phyloP scores from a whole-genome alignment of 148 eudicot species.

The Polygonum aviculare region DNA sequence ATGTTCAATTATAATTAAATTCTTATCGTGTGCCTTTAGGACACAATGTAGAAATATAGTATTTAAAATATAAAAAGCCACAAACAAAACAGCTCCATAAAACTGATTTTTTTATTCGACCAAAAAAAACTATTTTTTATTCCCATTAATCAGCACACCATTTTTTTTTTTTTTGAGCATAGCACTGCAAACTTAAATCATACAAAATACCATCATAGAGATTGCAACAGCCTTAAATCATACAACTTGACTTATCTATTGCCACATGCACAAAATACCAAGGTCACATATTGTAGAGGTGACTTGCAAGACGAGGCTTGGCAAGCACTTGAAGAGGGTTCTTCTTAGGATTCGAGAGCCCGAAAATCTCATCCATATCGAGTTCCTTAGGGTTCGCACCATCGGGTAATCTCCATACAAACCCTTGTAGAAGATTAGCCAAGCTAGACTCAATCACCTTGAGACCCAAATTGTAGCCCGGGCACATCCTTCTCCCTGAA shows the following conservation, averaged over 20 bases:
- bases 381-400: conserved; percentile 46
- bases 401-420: conserved; percentile 51
- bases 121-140: no score
- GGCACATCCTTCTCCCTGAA: conserved; percentile 87
- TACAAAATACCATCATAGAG: neutral
- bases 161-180: no score
- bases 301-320: conserved; percentile 49
- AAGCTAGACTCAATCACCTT: conserved; percentile 63
- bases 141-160: neutral
- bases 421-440: conserved; percentile 82
- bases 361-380: conserved; percentile 71
- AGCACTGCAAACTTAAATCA: neutral
- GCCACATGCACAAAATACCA: neutral
- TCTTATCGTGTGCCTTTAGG: no score
- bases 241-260: neutral
- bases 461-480: conserved; percentile 68
- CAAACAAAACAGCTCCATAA: neutral
- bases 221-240: neutral
- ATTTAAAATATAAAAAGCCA: neutral
- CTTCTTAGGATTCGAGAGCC: conserved; percentile 70
- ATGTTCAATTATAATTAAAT: no score
- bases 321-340: conserved; percentile 40
- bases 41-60: neutral
- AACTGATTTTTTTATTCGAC: neutral
- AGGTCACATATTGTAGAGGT: conserved; percentile 20